Evolutionary conservation across 75 land plant genomes (phyloP).

Genomic region (Azolla pinnata): DNA sequence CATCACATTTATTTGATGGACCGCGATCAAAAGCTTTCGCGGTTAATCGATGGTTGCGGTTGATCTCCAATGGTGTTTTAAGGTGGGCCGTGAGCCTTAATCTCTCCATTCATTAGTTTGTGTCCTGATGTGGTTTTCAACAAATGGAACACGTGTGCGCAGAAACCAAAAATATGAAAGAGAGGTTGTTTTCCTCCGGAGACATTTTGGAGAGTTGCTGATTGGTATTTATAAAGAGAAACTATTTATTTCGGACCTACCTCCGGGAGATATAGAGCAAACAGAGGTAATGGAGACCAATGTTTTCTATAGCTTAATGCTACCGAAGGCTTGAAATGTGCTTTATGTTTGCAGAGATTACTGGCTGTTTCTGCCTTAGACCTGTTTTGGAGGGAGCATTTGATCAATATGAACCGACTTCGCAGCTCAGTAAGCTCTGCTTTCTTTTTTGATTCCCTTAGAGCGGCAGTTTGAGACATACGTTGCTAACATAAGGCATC

Average conservation of each 20-base stretch:
- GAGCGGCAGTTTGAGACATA: neutral
- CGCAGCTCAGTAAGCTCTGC: constrained; percentile 58
- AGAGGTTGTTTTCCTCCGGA: constrained; percentile 64
- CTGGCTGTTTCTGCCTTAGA: constrained; percentile 72
- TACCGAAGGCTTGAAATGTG: neutral
- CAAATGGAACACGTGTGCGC: neutral
- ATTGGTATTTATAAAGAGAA: constrained; percentile 63
- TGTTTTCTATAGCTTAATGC: neutral
- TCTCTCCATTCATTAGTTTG: neutral
- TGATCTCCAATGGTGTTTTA: constrained; percentile 56
- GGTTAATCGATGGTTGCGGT: constrained; percentile 70
- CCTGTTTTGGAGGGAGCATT: constrained; percentile 87
- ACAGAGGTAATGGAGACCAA: constrained; percentile 53
- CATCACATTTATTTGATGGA: constrained; percentile 49
- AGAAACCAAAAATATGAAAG: constrained; percentile 57
- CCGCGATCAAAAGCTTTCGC: constrained; percentile 48
- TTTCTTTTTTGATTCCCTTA: neutral
- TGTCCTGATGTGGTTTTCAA: neutral
- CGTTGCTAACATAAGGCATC: too few species aligned
- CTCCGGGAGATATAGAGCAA: constrained; percentile 48
- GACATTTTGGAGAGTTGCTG: constrained; percentile 79
- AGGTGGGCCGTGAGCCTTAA: constrained; percentile 22
- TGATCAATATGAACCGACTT: constrained; percentile 92
- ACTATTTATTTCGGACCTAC: constrained; percentile 47
- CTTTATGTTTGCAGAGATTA: constrained; percentile 35